phyloP scores from a whole-genome alignment of 345 rosid species.

The Euphorbia lathyris region DNA sequence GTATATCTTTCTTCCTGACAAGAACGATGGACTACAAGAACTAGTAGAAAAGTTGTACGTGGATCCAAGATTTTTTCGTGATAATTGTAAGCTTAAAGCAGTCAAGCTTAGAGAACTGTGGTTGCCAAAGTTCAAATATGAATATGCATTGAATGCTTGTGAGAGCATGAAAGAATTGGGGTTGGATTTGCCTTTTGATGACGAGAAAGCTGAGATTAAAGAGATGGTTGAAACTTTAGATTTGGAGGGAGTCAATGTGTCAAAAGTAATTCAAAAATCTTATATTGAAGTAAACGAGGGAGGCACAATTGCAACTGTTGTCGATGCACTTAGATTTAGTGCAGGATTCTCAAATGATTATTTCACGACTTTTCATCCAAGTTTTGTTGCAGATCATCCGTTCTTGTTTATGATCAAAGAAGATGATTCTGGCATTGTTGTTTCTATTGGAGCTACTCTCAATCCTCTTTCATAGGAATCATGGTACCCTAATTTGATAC shows the following conservation, averaged over 20 bases:
- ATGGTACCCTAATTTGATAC: too few relatives aligned
- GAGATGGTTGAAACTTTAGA: neutral
- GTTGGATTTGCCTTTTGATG: too few relatives aligned
- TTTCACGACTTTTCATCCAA: too few relatives aligned
- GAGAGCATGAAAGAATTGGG: neutral
- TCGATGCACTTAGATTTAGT: neutral
- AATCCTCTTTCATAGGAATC: too few relatives aligned
- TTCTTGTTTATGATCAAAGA: too few relatives aligned
- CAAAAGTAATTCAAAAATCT: neutral
- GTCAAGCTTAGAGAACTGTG: neutral
- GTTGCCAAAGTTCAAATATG: slow-evolving; percentile 1
- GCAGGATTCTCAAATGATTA: too few relatives aligned
- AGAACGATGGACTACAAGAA: neutral
- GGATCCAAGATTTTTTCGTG: neutral
- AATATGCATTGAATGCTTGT: neutral
- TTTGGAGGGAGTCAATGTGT: neutral
- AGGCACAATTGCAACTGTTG: neutral
- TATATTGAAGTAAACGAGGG: slow-evolving; percentile 1
- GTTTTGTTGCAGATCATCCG: too few relatives aligned
- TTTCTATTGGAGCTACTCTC: too few relatives aligned
- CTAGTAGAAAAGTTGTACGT: neutral
- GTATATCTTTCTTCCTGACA: slow-evolving; percentile 10
- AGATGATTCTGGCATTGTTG: too few relatives aligned
- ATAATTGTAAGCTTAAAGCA: neutral
- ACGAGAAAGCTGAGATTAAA: too few relatives aligned